Evolutionary conservation across 1,139 yeast species (phyloP), one percentile per base, ranked within the genome.

Genomic region (Sugiyamaella grinbergsii): DNA sequence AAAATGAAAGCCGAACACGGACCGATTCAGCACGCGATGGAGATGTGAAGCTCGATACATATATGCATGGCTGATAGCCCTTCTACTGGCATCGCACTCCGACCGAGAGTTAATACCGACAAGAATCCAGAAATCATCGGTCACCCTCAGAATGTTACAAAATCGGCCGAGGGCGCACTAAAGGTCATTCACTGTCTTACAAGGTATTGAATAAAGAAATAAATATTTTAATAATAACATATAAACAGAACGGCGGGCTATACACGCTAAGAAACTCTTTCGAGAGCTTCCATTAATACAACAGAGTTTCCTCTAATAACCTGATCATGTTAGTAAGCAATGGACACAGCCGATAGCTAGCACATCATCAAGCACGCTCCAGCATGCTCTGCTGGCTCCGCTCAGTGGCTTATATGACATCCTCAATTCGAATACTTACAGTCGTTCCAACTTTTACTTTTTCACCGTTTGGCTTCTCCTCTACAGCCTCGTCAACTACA

Each of bases 401-500:
- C n/a, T n/a, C n/a, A n/a, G n/a, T n/a, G 29, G 15, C 10, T 20
- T 10, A 10, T 2, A 23, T 16, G 20, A 38, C 11, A 22, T 38
- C 26, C n/a, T n/a, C n/a, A n/a, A 73, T 10, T 24, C 28, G 33
- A 11, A 29, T 19, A 3, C 82, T 78, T 63, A 73, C 76, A 7
- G 73, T 67, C 11, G 81, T 78, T 6, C 85, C 93, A 52, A 81
- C 75, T 61, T 73, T 75, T 46, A 73, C 69, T 57, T 72, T 76
- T 13, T 79, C 81, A 6, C 81, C 83, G 49, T 74, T 70, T 11
- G 67, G 56, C 55, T 70, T 72, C 56, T 78, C 83, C 63, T 86
- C 95, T 20, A 82, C 74, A 1, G 93, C 90, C 48, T 85, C 87
- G 41, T 82, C 87, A 29, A 87, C 66, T 1, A 89, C 90, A 29